A percentile compares a stretch with the other conserved stretches of the same genome.
Conservation (phyloP, 305 asterid genomes). For the Fraxinus albicans region DNA sequence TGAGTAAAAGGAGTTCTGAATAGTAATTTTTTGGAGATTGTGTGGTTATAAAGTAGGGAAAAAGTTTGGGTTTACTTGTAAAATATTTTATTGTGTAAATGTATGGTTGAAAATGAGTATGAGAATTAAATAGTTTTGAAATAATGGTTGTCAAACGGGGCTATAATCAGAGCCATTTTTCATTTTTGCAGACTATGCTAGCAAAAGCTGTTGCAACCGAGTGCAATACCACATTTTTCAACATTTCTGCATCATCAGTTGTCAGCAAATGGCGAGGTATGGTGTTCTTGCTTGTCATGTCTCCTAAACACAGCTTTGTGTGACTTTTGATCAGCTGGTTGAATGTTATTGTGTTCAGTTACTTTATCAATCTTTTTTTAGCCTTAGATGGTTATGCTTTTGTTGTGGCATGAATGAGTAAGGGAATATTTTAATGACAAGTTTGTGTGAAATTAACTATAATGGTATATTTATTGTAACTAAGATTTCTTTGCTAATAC, state of each 20-base stretch:
- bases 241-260: slow-evolving; percentile 95
- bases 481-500: slow-evolving; percentile 16
- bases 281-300: slow-evolving; percentile 24
- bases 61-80: background rate
- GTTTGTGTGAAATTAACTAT: background rate
- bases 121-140: background rate
- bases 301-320: slow-evolving; percentile 4
- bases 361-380: background rate
- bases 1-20: background rate
- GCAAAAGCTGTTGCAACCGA: slow-evolving; percentile 99
- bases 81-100: background rate
- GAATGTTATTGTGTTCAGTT: background rate
- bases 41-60: background rate
- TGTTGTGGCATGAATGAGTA: background rate
- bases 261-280: slow-evolving; percentile 99
- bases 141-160: background rate
- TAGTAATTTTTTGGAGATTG: background rate
- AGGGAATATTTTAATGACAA: background rate
- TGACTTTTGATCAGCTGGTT: slow-evolving; percentile 10
- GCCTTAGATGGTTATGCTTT: slow-evolving; percentile 11
- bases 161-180: background rate
- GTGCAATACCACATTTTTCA: slow-evolving; percentile 96
- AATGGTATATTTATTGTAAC: background rate
- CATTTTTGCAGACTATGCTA: slow-evolving; percentile 77
- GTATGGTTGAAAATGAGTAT: background rate